These are phyloP conservation scores for Talaromyces sp. DNA, from an alignment of 2,329 filamentous ascomycete genomes.

Conservation along the genomic window DNA sequence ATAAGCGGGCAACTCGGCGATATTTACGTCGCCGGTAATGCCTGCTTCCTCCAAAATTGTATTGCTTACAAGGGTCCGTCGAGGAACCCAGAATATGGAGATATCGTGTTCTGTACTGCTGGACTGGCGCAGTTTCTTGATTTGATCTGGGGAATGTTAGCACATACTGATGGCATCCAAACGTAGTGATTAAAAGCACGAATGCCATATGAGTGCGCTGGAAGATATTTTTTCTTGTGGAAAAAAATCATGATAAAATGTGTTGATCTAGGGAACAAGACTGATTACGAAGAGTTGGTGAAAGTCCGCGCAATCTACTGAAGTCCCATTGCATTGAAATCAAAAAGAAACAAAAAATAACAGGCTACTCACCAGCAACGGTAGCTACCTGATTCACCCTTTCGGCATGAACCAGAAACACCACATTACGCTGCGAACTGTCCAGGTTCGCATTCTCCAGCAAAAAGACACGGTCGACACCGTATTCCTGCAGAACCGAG, in stretches of 20 bases:
- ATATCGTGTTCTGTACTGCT: conserved; percentile 91
- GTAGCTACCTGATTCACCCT: conserved; percentile 74
- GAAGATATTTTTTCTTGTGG: conserved; percentile 4
- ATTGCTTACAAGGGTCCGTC: conserved; percentile 85
- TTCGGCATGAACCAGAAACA: conserved; percentile 89
- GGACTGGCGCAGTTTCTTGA: conserved; percentile 81
- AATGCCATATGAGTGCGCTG: conserved; percentile 40
- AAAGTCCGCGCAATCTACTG: conserved; percentile 54
- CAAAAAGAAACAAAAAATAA: conserved; percentile 5
- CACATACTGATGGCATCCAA: conserved; percentile 50
- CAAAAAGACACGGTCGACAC: conserved; percentile 95
- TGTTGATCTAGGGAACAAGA: conserved; percentile 49
- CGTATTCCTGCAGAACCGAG: conserved; percentile 91
- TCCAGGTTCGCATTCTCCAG: conserved; percentile 94
- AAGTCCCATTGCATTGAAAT: conserved; percentile 38
- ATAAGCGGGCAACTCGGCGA: conserved; percentile 78
- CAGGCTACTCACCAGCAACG: conserved; percentile 70
- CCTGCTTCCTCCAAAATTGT: conserved; percentile 87
- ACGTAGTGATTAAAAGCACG: conserved; percentile 25
- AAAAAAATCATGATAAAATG: not conserved
- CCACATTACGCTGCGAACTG: conserved; percentile 86
- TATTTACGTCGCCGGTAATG: conserved; percentile 84
- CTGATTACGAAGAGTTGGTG: conserved; percentile 51
- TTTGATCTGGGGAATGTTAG: conserved; percentile 70
- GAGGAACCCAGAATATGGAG: conserved; percentile 91